Conservation (phyloP, 2,329 filamentous ascomycete genomes). For the Neoscytalidium dimidiatum region DNA sequence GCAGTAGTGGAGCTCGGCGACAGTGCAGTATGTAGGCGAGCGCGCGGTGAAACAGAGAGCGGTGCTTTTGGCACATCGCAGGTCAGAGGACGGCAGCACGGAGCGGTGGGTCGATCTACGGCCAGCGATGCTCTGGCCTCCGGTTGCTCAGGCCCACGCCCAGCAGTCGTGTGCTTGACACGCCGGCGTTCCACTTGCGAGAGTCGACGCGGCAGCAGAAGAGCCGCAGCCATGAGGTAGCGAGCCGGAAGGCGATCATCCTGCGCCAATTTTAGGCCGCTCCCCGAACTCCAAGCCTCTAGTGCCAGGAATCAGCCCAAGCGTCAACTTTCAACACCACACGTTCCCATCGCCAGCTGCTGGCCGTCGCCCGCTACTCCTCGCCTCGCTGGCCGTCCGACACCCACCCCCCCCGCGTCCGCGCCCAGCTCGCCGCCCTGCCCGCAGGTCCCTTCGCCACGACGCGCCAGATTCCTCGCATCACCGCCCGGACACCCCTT, state of each 20-base stretch:
- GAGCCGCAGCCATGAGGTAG: conserved; percentile 11
- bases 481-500: conserved; percentile 19
- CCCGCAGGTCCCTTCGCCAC: conserved; percentile 18
- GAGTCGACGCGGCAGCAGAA: neutral
- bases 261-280: conserved; percentile 1
- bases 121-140: neutral
- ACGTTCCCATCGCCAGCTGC: conserved; percentile 10
- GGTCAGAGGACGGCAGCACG: neutral
- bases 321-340: conserved; percentile 16
- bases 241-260: conserved; percentile 10
- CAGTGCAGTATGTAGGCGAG: conserved; percentile 8
- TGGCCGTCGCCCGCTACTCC: too few species aligned
- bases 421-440: conserved; percentile 4
- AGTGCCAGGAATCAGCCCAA: conserved; percentile 14
- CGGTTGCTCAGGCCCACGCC: neutral
- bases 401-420: conserved; percentile 7
- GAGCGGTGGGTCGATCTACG: neutral
- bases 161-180: neutral
- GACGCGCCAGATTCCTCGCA: conserved; percentile 20
- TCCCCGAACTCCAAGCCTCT: conserved; percentile 10
- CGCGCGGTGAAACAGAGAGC: conserved; percentile 8
- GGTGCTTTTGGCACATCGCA: conserved; percentile 1
- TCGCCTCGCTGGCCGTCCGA: conserved; percentile 12
- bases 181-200: neutral
- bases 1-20: neutral